phyloP scores from a whole-genome alignment of 2,329 filamentous ascomycete species.

The Pochonia chlamydosporia region DNA sequence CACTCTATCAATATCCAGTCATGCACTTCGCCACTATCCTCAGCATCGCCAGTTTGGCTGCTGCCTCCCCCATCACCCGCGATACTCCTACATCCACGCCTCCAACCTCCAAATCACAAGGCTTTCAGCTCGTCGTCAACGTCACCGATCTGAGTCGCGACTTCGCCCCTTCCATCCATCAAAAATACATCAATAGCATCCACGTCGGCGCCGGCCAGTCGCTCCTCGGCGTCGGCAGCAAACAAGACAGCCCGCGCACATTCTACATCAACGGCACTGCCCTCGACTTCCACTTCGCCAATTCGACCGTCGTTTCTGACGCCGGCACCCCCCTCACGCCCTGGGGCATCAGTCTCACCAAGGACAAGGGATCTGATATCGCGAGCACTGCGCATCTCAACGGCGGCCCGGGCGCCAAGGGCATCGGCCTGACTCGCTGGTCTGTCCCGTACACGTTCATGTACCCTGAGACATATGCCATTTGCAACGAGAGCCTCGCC shows the following conservation, averaged over 20 bases:
- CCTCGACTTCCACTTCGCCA: slow-evolving; percentile 20
- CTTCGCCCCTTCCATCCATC: slow-evolving; percentile 34
- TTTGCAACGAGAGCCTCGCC: slow-evolving; percentile 34
- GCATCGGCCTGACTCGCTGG: slow-evolving; percentile 26
- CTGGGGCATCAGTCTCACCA: slow-evolving; percentile 11
- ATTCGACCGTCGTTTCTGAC: slow-evolving; percentile 5
- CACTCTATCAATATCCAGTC: no score
- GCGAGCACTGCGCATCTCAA: slow-evolving; percentile 1
- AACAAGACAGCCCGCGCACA: slow-evolving; percentile 18
- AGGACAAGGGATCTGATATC: neutral
- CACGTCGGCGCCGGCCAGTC: slow-evolving; percentile 37
- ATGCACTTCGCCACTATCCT: slow-evolving; percentile 5
- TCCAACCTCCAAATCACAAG: slow-evolving; percentile 12
- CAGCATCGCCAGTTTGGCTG: slow-evolving; percentile 18
- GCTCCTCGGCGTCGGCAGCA: slow-evolving; percentile 28
- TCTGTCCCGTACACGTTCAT: slow-evolving; percentile 18
- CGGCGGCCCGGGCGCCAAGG: slow-evolving; percentile 1
- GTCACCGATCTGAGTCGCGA: slow-evolving; percentile 34
- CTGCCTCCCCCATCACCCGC: slow-evolving; percentile 15
- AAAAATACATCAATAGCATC: slow-evolving; percentile 32
- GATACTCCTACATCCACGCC: slow-evolving; percentile 12
- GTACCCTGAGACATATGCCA: slow-evolving; percentile 32
- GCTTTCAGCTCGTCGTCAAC: slow-evolving; percentile 39
- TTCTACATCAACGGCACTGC: slow-evolving; percentile 47
- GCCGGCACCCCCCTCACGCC: slow-evolving; percentile 11